Evolutionary conservation across 352 stramenopile genomes (phyloP).

Genomic region (Globisporangium abappressorium): DNA sequence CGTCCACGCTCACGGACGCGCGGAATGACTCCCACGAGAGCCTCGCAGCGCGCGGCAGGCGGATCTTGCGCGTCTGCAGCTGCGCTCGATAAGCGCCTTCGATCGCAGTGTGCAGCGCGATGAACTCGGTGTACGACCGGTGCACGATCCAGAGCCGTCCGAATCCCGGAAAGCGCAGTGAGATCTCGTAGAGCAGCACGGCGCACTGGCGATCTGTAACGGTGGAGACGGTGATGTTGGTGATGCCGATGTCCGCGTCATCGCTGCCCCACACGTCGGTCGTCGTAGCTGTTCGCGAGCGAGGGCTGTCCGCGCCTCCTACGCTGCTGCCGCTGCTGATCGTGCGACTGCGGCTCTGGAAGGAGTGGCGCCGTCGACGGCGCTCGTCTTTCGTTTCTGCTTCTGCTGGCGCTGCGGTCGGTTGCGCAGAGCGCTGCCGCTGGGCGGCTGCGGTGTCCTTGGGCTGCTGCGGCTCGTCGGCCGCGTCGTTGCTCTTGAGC

Average conservation of each 20-base stretch:
- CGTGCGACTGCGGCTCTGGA: conserved; percentile 3
- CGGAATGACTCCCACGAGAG: conserved; percentile 36
- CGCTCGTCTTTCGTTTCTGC: not conserved
- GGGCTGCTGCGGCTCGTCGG: not conserved
- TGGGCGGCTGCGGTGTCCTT: not conserved
- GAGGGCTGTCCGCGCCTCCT: not conserved
- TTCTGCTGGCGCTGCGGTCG: not conserved
- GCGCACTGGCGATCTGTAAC: conserved; percentile 15
- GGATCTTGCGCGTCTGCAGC: conserved; percentile 38
- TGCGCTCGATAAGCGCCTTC: conserved; percentile 21
- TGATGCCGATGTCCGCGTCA: conserved; percentile 53
- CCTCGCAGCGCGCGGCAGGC: conserved; percentile 37
- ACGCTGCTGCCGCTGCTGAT: conserved; percentile 4
- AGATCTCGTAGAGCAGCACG: conserved; percentile 50
- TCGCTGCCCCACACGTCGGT: conserved; percentile 32
- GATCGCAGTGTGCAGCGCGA: conserved; percentile 36
- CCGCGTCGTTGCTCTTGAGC: conserved; percentile 3
- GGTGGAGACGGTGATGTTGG: conserved; percentile 21
- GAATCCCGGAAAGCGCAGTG: conserved; percentile 43
- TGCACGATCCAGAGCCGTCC: conserved; percentile 46
- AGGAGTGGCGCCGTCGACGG: not conserved
- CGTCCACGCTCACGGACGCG: conserved; percentile 15
- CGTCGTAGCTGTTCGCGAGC: not conserved
- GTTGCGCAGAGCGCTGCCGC: not conserved
- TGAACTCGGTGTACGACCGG: conserved; percentile 50